Evolutionary conservation across 1,284 basidiomycete genomes (phyloP).

Genomic region (Amylostereum areolatum): DNA sequence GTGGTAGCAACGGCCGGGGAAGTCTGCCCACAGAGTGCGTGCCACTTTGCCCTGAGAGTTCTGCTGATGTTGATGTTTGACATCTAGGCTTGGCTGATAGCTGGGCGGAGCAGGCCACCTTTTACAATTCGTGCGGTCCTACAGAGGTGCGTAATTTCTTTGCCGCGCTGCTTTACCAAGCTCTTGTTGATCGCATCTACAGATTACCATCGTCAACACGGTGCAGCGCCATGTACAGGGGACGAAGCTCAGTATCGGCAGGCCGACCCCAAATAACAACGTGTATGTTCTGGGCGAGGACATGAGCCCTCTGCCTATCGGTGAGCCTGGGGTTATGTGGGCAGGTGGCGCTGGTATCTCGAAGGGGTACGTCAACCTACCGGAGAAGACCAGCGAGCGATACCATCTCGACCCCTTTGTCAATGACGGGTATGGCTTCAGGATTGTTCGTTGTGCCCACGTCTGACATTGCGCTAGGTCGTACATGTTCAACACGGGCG

Average conservation of each 20-base stretch:
- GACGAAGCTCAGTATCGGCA: constrained; percentile 42
- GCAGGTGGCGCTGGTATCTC: constrained; percentile 50
- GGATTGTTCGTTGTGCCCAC: constrained; percentile 1
- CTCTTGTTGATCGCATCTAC: background rate
- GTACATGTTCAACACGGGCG: constrained; percentile 58
- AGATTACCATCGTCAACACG: constrained; percentile 59
- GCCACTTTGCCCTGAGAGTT: background rate
- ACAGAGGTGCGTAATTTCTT: constrained; percentile 33
- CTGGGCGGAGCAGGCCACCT: constrained; percentile 37
- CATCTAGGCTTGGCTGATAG: constrained; percentile 41
- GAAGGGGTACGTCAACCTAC: constrained; percentile 49
- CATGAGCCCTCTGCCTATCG: constrained; percentile 44
- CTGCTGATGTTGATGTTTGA: constrained; percentile 1
- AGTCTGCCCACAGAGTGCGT: constrained; percentile 48
- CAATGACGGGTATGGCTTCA: constrained; percentile 36
- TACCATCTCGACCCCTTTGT: constrained; percentile 46
- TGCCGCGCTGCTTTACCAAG: too few relatives aligned
- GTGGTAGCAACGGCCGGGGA: constrained; percentile 55
- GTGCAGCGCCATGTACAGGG: constrained; percentile 42
- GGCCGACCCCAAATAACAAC: constrained; percentile 52
- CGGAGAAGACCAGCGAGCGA: constrained; percentile 46
- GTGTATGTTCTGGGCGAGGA: constrained; percentile 51
- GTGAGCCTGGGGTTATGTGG: constrained; percentile 52
- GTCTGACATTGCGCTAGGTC: constrained; percentile 22
- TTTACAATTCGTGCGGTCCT: constrained; percentile 45